Percentiles rank a stretch among this genome's conserved stretches.
phyloP scores from a whole-genome alignment of 1,284 basidiomycete species.

The Neolentinus lepideus region DNA sequence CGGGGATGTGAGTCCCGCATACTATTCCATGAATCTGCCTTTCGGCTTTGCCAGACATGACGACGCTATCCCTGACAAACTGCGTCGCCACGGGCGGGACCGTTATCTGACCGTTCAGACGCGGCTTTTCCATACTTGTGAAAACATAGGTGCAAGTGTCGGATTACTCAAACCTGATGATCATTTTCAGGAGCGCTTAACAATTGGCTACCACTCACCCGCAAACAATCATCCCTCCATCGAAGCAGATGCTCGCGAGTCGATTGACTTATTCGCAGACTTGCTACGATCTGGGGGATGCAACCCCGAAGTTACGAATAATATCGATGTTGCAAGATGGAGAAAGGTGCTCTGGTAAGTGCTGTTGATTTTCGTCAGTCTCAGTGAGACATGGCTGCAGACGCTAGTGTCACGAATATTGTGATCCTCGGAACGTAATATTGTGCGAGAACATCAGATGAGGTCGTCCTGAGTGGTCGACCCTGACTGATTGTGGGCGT shows the following conservation, averaged over 20 bases:
- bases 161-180: neutral
- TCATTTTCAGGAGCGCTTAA: conserved; percentile 20
- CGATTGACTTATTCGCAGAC: conserved; percentile 22
- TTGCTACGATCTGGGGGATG: conserved; percentile 29
- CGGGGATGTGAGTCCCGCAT: conserved; percentile 14
- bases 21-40: neutral
- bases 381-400: neutral
- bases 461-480: too few species aligned
- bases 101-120: too few species aligned
- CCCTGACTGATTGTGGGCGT: too few species aligned
- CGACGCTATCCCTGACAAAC: too few species aligned
- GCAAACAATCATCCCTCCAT: conserved; percentile 8
- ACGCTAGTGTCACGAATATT: too few species aligned
- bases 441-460: neutral
- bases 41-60: neutral
- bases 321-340: conserved; percentile 37
- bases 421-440: neutral
- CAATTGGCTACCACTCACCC: conserved; percentile 23
- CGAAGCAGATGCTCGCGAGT: conserved; percentile 14
- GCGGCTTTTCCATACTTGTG: too few species aligned
- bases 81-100: too few species aligned
- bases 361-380: neutral
- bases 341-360: conserved; percentile 35
- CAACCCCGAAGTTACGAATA: conserved; percentile 20
- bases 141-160: neutral